Evolutionary conservation across 2,329 filamentous ascomycete genomes (phyloP).

Genomic region (Epichloe sylvatica): DNA sequence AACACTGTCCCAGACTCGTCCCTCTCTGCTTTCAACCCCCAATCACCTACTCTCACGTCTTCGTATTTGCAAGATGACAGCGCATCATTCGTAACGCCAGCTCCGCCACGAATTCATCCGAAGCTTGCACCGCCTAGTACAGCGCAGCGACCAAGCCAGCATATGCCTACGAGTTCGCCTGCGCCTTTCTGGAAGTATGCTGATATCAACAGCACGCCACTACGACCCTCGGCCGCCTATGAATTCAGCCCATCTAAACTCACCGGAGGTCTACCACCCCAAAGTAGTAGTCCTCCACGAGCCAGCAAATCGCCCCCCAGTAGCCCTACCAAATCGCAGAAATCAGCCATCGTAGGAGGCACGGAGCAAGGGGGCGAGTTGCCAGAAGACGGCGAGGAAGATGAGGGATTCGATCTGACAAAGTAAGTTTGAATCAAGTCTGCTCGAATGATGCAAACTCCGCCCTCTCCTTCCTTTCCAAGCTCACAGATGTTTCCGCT

Average conservation of each 20-base stretch:
- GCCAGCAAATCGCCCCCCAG: constrained; percentile 37
- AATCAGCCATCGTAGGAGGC: constrained; percentile 12
- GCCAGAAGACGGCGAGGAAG: constrained; percentile 27
- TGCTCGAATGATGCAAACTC: background rate
- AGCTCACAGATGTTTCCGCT: constrained; percentile 11
- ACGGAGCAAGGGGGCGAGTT: constrained; percentile 13
- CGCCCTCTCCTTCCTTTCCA: background rate
- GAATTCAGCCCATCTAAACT: constrained; percentile 47
- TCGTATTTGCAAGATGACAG: constrained; percentile 48
- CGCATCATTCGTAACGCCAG: constrained; percentile 53
- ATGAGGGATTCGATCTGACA: constrained; percentile 43
- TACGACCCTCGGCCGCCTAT: constrained; percentile 34
- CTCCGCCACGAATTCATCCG: constrained; percentile 59
- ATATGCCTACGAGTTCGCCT: constrained; percentile 73
- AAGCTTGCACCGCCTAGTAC: constrained; percentile 68
- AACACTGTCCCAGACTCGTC: constrained; percentile 23
- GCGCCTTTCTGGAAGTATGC: constrained; percentile 84
- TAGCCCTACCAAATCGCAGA: constrained; percentile 34
- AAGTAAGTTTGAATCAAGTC: constrained; percentile 28
- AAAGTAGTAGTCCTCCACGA: constrained; percentile 45
- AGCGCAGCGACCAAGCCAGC: constrained; percentile 66
- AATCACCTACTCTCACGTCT: constrained; percentile 47
- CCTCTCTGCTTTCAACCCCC: constrained; percentile 36
- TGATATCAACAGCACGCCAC: constrained; percentile 60
- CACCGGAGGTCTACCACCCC: constrained; percentile 25